A percentile compares a stretch with the other conserved stretches of the same genome.
Conservation (phyloP, 495 filamentous ascomycete species). For the Penicillium verhagenii region DNA sequence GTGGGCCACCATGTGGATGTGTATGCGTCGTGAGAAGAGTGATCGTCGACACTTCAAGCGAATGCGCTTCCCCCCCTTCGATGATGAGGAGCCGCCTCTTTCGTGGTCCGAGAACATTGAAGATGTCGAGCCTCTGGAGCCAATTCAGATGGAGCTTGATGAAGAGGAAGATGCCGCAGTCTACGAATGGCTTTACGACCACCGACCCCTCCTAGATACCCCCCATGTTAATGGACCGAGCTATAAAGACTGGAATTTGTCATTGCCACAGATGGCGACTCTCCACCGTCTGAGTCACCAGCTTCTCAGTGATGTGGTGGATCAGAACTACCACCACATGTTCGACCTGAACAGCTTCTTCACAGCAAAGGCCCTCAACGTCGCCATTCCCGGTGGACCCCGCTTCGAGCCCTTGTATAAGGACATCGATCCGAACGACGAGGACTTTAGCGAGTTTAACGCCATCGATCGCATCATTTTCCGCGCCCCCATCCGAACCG, state of each 20-base stretch:
- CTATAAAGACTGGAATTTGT: slow-evolving; percentile 94
- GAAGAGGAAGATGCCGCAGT: slow-evolving; percentile 91
- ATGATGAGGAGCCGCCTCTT: slow-evolving; percentile 96
- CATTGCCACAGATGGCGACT: slow-evolving; percentile 93
- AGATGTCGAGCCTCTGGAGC: slow-evolving; percentile 95
- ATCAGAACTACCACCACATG: slow-evolving; percentile 98
- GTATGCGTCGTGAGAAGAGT: slow-evolving; percentile 97
- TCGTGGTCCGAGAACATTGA: slow-evolving; percentile 99
- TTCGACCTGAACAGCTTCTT: slow-evolving; percentile 95
- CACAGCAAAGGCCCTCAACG: slow-evolving; percentile 95
- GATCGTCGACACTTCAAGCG: slow-evolving; percentile 96
- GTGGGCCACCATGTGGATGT: slow-evolving; percentile 99
- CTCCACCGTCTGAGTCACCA: slow-evolving; percentile 90
- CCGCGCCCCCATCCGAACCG: slow-evolving; percentile 89
- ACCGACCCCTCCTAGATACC: slow-evolving; percentile 86
- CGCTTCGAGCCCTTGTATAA: slow-evolving; percentile 98
- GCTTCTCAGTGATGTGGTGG: slow-evolving; percentile 86
- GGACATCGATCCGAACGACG: slow-evolving; percentile 97
- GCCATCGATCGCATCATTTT: slow-evolving; percentile 99
- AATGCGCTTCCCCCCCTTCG: slow-evolving; percentile 98
- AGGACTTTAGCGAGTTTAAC: slow-evolving; percentile 99
- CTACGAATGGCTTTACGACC: slow-evolving; percentile 97
- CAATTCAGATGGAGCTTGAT: slow-evolving; percentile 98
- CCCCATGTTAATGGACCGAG: slow-evolving; percentile 94
- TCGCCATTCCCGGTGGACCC: slow-evolving; percentile 94